Conservation (phyloP, 345 rosid genomes). For the Rhizophora mangle region DNA sequence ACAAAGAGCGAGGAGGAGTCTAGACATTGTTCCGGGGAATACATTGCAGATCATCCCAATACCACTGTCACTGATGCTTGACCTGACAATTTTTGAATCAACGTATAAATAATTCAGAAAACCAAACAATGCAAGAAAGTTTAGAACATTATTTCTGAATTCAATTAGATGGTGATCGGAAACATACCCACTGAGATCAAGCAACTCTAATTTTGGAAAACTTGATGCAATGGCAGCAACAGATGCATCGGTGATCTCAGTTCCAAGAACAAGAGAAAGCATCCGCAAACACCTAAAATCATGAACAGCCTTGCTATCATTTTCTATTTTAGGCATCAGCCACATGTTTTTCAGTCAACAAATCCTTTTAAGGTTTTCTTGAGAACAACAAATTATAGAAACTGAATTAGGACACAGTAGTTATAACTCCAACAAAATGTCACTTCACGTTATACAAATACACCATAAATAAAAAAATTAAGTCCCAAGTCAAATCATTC, state of each 20-base stretch:
- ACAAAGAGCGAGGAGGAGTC: slow-evolving; percentile 88
- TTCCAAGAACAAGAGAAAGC: slow-evolving; percentile 95
- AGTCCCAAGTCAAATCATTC: not conserved
- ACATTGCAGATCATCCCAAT: slow-evolving; percentile 97
- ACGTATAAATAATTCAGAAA: slow-evolving; percentile 13
- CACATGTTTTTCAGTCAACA: not conserved
- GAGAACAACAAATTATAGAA: not conserved
- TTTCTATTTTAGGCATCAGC: not conserved
- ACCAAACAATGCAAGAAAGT: not conserved
- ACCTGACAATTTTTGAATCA: slow-evolving; percentile 45
- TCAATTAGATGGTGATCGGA: slow-evolving; percentile 7
- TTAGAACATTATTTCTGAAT: not conserved
- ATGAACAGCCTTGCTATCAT: slow-evolving; percentile 14
- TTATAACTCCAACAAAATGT: not conserved
- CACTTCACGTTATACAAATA: not conserved
- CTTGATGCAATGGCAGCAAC: slow-evolving; percentile 86
- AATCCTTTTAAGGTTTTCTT: not conserved
- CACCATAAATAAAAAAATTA: not conserved
- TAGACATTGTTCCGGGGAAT: slow-evolving; percentile 70
- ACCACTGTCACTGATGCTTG: slow-evolving; percentile 91
- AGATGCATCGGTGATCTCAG: slow-evolving; percentile 86
- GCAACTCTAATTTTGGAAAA: slow-evolving; percentile 73
- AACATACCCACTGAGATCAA: slow-evolving; percentile 97
- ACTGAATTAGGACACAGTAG: not conserved
- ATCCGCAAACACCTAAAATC: slow-evolving; percentile 66